Evolutionary conservation across 768 basidiomycete species (phyloP), one percentile per base, ranked within the genome.

Genomic region (Basidioascus undulatus): DNA sequence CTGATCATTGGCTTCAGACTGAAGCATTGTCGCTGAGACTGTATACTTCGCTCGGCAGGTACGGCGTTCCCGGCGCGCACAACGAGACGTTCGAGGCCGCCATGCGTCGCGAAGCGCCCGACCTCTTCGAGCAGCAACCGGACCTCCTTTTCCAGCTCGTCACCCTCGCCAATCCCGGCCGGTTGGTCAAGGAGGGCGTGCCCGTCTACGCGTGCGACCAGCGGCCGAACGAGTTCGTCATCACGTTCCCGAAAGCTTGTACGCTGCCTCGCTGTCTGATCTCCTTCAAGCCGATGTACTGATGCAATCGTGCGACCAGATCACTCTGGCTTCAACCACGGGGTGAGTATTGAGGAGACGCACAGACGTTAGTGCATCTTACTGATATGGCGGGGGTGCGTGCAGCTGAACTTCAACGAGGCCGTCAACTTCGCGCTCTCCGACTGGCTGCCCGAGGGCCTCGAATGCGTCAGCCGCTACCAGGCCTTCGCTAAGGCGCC

Each of bases 251-350:
- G 0, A 86, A 89, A 61, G 86, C 86, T 9, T 98, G n/a, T n/a
- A n/a, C n/a, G n/a, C n/a, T n/a, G n/a, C n/a, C n/a, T n/a, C n/a
- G n/a, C n/a, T n/a, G n/a, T n/a, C n/a, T n/a, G n/a, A n/a, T n/a
- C n/a, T n/a, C n/a, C n/a, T n/a, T n/a, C n/a, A n/a, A n/a, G n/a
- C n/a, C n/a, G n/a, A n/a, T n/a, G n/a, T n/a, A n/a, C n/a, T n/a
- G n/a, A n/a, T n/a, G n/a, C n/a, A n/a, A n/a, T n/a, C n/a, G n/a
- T n/a, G n/a, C n/a, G n/a, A n/a, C n/a, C n/a, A n/a, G n/a, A 92
- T 60, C 86, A 94, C 56, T 82, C 84, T 39, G 87, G 87, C 3
- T 96, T 94, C 65, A 96, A 96, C 56, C 92, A 96, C 57, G 89
- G 87, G 39, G 86, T 87, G 62, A 55, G 80, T 69, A 1, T 12